Evolutionary conservation across 169 alveolate genomes (phyloP).

Genomic region (Blepharisma undulans): DNA sequence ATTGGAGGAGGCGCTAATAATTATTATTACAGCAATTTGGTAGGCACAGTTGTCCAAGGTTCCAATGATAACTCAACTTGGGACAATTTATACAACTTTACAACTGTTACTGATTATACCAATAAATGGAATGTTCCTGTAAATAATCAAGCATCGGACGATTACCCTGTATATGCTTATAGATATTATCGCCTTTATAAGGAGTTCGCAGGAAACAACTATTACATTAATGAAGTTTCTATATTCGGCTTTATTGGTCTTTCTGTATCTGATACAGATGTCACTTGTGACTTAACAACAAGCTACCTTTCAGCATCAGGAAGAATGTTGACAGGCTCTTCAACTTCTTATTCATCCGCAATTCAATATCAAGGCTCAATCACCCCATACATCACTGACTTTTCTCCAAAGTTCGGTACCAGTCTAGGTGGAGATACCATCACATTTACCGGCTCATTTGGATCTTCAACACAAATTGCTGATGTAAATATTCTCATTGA

Average conservation of each 20-base stretch:
- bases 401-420: constrained; percentile 57
- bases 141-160: constrained; percentile 12
- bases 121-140: constrained; percentile 21
- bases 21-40: not conserved
- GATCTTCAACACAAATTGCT: constrained; percentile 20
- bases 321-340: not conserved
- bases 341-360: not conserved
- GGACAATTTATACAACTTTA: constrained; percentile 22
- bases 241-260: not conserved
- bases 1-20: not conserved
- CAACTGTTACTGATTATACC: not conserved
- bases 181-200: constrained; percentile 14
- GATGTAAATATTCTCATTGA: not conserved
- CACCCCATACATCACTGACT: constrained; percentile 41
- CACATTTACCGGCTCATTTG: constrained; percentile 50
- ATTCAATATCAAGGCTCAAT: constrained; percentile 39
- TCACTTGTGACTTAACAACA: not conserved
- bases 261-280: not conserved
- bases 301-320: not conserved
- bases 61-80: constrained; percentile 15
- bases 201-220: not conserved
- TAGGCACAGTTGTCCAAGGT: constrained; percentile 20
- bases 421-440: constrained; percentile 60
- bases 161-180: constrained; percentile 17
- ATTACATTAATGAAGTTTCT: constrained; percentile 1